Evolutionary conservation across 805 yeast species (phyloP).

Genomic region (Pichia pseudocactophila): DNA sequence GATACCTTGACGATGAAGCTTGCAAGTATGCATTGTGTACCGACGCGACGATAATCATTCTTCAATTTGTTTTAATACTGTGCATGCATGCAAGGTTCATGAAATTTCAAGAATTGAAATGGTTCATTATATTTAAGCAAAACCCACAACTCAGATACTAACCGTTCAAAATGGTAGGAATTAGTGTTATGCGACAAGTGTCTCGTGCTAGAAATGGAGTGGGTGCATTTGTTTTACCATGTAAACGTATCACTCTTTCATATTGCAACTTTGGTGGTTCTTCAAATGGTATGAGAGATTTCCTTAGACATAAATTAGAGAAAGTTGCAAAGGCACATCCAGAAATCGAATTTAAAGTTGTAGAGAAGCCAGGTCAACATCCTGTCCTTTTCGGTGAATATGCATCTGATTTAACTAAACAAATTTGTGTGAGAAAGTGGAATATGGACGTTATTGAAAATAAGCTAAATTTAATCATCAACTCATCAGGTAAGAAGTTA

Average conservation of each 20-base stretch:
- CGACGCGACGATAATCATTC: not conserved
- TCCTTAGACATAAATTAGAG: slow-evolving; percentile 45
- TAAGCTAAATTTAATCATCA: slow-evolving; percentile 55
- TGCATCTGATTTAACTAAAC: slow-evolving; percentile 24
- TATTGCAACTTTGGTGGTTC: slow-evolving; percentile 97
- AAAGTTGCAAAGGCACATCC: slow-evolving; percentile 53
- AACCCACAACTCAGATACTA: too few relatives aligned
- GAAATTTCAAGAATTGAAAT: too few relatives aligned
- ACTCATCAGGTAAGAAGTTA: slow-evolving; percentile 58
- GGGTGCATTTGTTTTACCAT: slow-evolving; percentile 65
- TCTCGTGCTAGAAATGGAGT: slow-evolving; percentile 68
- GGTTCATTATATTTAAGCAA: too few relatives aligned
- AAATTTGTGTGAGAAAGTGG: slow-evolving; percentile 70
- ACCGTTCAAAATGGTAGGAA: slow-evolving; percentile 25
- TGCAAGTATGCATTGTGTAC: too few relatives aligned
- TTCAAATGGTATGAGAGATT: slow-evolving; percentile 69
- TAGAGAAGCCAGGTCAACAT: slow-evolving; percentile 63
- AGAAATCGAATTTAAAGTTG: slow-evolving; percentile 61
- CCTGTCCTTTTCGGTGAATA: slow-evolving; percentile 65
- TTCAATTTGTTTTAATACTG: not conserved
- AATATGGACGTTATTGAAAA: slow-evolving; percentile 50
- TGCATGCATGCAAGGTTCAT: too few relatives aligned
- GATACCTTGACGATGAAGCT: too few relatives aligned
- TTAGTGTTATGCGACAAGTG: slow-evolving; percentile 49
- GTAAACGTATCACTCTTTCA: slow-evolving; percentile 64